A percentile compares a stretch with the other conserved stretches of the same genome.
These are phyloP conservation scores for Vaccinium macrocarpon DNA, from an alignment of 148 eudicot species.

Conservation along the genomic window DNA sequence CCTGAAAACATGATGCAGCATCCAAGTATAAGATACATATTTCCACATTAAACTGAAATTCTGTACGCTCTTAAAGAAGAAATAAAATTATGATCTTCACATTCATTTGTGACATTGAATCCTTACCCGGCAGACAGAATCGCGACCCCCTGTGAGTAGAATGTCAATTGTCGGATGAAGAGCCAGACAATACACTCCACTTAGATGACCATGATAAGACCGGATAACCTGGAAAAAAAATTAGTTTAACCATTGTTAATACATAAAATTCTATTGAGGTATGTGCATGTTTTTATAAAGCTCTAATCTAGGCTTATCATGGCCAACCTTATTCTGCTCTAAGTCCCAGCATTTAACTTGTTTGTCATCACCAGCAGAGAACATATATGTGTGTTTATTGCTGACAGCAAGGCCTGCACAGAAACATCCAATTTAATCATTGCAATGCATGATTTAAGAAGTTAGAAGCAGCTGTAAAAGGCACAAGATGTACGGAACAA, in stretches of 20 bases:
- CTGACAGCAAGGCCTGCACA: slow-evolving; percentile 92
- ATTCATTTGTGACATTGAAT: neutral
- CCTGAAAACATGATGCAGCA: slow-evolving; percentile 42
- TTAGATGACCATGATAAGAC: slow-evolving; percentile 94
- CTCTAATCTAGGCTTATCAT: neutral
- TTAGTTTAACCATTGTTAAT: neutral
- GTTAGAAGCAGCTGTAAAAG: neutral
- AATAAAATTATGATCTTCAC: neutral
- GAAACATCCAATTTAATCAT: neutral
- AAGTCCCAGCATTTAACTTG: slow-evolving; percentile 99
- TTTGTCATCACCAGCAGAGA: slow-evolving; percentile 99
- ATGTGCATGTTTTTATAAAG: neutral
- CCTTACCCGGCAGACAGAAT: slow-evolving; percentile 97
- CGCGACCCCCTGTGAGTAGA: slow-evolving; percentile 95
- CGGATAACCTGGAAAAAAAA: slow-evolving; percentile 65
- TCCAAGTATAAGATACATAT: neutral
- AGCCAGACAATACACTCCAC: slow-evolving; percentile 97
- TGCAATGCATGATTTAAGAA: neutral
- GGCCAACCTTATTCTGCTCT: slow-evolving; percentile 90
- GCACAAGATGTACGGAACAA: slow-evolving; percentile 12
- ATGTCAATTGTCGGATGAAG: slow-evolving; percentile 96
- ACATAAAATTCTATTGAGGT: neutral
- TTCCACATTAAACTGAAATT: neutral
- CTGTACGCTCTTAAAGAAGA: neutral
- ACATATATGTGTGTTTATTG: slow-evolving; percentile 90